A percentile compares a stretch with the other conserved stretches of the same genome.
Evolutionary conservation across 2,329 filamentous ascomycete genomes (phyloP).

Genomic region (Colletotrichum sp.): DNA sequence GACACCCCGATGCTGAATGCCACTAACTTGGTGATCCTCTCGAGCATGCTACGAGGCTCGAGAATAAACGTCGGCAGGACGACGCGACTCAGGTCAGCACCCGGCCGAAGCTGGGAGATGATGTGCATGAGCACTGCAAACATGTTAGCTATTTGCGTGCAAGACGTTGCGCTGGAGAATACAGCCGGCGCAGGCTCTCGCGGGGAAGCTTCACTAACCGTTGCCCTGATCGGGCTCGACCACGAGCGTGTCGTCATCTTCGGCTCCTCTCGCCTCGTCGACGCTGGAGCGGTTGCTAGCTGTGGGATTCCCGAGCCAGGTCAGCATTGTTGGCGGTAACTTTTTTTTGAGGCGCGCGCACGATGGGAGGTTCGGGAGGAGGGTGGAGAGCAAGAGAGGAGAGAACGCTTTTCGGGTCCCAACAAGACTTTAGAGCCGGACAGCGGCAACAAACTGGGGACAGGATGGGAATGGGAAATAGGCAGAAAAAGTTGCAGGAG

Average conservation of each 20-base stretch:
- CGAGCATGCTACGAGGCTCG: slow-evolving; percentile 96
- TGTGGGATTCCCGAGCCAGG: slow-evolving; percentile 42
- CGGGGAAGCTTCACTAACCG: slow-evolving; percentile 60
- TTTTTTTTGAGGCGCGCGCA: slow-evolving; percentile 12
- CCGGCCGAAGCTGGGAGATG: slow-evolving; percentile 94
- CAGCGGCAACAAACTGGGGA: neutral
- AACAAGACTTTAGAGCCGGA: neutral
- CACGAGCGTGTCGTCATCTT: slow-evolving; percentile 77
- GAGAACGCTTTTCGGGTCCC: neutral
- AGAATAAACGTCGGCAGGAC: slow-evolving; percentile 97
- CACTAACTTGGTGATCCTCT: slow-evolving; percentile 94
- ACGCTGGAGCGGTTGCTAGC: slow-evolving; percentile 57
- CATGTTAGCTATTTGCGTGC: neutral
- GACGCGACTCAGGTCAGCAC: slow-evolving; percentile 92
- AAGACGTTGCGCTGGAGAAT: neutral
- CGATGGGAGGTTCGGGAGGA: neutral
- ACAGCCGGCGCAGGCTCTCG: neutral
- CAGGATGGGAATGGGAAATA: neutral
- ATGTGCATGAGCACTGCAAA: slow-evolving; percentile 87
- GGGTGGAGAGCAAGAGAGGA: slow-evolving; percentile 3
- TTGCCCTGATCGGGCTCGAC: slow-evolving; percentile 95
- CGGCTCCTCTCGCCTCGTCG: slow-evolving; percentile 44
- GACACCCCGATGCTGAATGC: neutral
- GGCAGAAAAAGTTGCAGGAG: neutral
- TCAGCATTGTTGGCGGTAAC: slow-evolving; percentile 42